phyloP scores from a whole-genome alignment of 352 stramenopile species.

The Phytophthora citrophthora region DNA sequence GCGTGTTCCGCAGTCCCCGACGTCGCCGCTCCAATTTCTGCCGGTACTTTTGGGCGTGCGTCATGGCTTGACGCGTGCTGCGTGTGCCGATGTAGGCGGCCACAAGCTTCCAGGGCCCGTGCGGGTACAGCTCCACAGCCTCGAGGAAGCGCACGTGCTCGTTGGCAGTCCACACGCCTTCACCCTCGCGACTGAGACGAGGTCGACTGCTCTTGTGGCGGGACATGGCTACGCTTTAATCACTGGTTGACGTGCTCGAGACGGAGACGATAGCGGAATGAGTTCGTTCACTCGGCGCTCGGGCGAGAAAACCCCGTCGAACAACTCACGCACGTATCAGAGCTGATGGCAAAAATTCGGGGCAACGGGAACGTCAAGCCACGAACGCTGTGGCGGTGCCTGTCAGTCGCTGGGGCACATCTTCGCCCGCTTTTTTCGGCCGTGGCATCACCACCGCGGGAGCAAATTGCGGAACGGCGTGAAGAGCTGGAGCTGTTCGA shows the following conservation, averaged over 20 bases:
- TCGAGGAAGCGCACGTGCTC: constrained; percentile 60
- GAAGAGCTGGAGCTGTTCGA: background rate
- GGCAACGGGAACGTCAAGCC: background rate
- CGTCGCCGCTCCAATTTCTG: constrained; percentile 52
- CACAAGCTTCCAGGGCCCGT: constrained; percentile 61
- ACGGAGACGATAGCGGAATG: constrained; percentile 20
- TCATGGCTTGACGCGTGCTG: constrained; percentile 54
- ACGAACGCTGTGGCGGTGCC: constrained; percentile 10
- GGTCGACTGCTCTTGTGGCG: constrained; percentile 21
- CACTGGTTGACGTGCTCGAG: constrained; percentile 5
- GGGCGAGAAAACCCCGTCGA: constrained; percentile 5
- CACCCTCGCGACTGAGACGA: constrained; percentile 43
- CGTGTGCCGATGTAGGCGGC: constrained; percentile 52
- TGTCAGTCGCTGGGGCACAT: constrained; percentile 15
- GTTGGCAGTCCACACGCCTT: constrained; percentile 45
- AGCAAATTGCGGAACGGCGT: background rate
- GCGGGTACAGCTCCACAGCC: constrained; percentile 48
- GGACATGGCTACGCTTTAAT: constrained; percentile 8
- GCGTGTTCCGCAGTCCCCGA: constrained; percentile 24
- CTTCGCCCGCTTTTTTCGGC: constrained; percentile 5
- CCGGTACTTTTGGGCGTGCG: constrained; percentile 52
- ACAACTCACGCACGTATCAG: constrained; percentile 13
- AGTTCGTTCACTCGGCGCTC: background rate
- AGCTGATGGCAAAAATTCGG: constrained; percentile 20
- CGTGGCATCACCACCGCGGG: background rate